phyloP scores from a whole-genome alignment of 768 basidiomycete species.

The Sporobolomyces roseus region DNA sequence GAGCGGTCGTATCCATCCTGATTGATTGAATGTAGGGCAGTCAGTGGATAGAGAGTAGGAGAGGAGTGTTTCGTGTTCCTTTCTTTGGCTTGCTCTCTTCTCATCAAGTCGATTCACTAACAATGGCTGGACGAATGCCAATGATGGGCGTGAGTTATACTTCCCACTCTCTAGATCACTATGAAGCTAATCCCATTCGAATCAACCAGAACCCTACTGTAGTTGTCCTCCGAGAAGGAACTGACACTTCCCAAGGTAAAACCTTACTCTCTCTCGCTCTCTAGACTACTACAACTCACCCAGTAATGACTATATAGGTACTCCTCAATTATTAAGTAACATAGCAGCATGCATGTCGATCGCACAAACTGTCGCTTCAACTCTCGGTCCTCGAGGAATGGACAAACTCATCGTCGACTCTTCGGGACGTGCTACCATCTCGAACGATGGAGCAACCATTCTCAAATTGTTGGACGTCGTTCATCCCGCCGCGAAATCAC shows the following conservation, averaged over 20 bases:
- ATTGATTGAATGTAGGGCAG: background rate
- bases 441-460: slow-evolving; percentile 98
- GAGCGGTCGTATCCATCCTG: too few relatives aligned
- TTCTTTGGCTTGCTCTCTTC: background rate
- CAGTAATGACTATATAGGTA: slow-evolving; percentile 18
- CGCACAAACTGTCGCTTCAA: slow-evolving; percentile 81
- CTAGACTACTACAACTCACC: too few relatives aligned
- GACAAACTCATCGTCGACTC: slow-evolving; percentile 86
- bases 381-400: slow-evolving; percentile 98
- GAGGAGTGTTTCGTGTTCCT: background rate
- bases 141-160: slow-evolving; percentile 27
- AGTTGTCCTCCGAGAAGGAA: slow-evolving; percentile 41
- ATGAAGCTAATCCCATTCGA: background rate
- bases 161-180: background rate
- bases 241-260: slow-evolving; percentile 40
- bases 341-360: slow-evolving; percentile 95
- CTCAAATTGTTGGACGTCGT: slow-evolving; percentile 95
- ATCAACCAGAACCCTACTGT: slow-evolving; percentile 37
- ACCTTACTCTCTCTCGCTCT: too few relatives aligned
- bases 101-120: slow-evolving; percentile 10
- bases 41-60: background rate
- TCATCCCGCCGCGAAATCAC: slow-evolving; percentile 93
- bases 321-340: slow-evolving; percentile 76
- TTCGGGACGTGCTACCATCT: slow-evolving; percentile 94
- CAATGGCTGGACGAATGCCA: slow-evolving; percentile 41